Conservation (phyloP, 140 eudicot species). For the Ambrosia hybrid region DNA sequence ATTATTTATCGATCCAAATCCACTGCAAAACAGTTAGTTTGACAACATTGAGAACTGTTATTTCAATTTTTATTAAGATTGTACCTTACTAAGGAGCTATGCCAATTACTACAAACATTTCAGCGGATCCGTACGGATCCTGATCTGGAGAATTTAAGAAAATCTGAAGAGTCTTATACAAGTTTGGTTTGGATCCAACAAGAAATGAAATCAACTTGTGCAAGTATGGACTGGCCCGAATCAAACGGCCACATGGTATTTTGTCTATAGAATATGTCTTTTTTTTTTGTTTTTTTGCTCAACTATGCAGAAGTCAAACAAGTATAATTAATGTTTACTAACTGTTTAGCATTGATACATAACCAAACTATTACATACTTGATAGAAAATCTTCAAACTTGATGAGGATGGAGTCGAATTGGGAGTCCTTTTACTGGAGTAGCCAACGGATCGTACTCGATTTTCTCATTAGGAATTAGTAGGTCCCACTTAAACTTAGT, state of each 20-base stretch:
- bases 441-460: constrained; percentile 56
- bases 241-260: constrained; percentile 19
- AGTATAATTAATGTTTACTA: neutral
- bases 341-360: constrained; percentile 5
- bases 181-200: too few relatives aligned
- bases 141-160: constrained; percentile 76
- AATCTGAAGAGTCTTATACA: too few relatives aligned
- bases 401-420: constrained; percentile 42
- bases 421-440: constrained; percentile 61
- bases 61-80: too few relatives aligned
- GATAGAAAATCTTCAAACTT: constrained; percentile 10
- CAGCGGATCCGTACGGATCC: constrained; percentile 94
- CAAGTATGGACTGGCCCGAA: constrained; percentile 5
- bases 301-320: neutral
- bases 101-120: neutral
- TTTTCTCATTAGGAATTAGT: constrained; percentile 46
- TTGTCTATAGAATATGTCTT: constrained; percentile 30
- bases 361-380: neutral
- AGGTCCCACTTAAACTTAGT: constrained; percentile 50
- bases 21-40: too few relatives aligned
- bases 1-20: too few relatives aligned
- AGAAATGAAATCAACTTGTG: too few relatives aligned
- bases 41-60: too few relatives aligned
- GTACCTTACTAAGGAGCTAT: too few relatives aligned
- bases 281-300: constrained; percentile 21